Evolutionary conservation across 192 early-diverging fungal species (phyloP).

Genomic region (Coemansia aciculifera): DNA sequence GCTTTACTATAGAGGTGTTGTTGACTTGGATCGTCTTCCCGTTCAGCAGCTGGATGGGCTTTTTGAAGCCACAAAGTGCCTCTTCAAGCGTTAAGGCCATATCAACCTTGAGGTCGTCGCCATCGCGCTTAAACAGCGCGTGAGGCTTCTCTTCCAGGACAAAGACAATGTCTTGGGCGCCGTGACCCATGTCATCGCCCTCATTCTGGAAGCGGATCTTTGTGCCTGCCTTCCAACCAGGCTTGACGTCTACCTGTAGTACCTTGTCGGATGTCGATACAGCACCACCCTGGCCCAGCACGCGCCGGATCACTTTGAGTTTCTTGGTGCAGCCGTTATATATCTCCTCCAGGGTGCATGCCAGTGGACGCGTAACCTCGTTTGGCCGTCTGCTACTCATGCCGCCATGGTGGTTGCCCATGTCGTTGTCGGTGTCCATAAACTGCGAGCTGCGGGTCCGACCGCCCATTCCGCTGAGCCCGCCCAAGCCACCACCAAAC

Average conservation of each 20-base stretch:
- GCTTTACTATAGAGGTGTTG: constrained; percentile 63
- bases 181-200: constrained; percentile 82
- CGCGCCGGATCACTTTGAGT: constrained; percentile 87
- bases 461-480: constrained; percentile 34
- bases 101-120: constrained; percentile 72
- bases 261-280: constrained; percentile 70
- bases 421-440: constrained; percentile 60
- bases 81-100: constrained; percentile 75
- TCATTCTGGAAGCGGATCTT: constrained; percentile 89
- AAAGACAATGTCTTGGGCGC: constrained; percentile 92
- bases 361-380: constrained; percentile 70
- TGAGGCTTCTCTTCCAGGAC: constrained; percentile 93
- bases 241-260: constrained; percentile 80
- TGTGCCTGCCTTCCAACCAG: constrained; percentile 98
- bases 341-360: constrained; percentile 87
- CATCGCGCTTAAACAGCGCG: constrained; percentile 80
- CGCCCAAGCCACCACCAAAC: constrained; percentile 66
- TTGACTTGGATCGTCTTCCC: constrained; percentile 69
- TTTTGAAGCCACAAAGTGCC: constrained; percentile 75
- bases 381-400: constrained; percentile 56
- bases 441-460: constrained; percentile 51
- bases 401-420: constrained; percentile 44
- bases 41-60: constrained; percentile 73
- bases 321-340: constrained; percentile 87
- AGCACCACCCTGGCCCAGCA: constrained; percentile 32